Evolutionary conservation across 2,329 filamentous ascomycete species (phyloP).

Genomic region (Samsoniella hepiali): DNA sequence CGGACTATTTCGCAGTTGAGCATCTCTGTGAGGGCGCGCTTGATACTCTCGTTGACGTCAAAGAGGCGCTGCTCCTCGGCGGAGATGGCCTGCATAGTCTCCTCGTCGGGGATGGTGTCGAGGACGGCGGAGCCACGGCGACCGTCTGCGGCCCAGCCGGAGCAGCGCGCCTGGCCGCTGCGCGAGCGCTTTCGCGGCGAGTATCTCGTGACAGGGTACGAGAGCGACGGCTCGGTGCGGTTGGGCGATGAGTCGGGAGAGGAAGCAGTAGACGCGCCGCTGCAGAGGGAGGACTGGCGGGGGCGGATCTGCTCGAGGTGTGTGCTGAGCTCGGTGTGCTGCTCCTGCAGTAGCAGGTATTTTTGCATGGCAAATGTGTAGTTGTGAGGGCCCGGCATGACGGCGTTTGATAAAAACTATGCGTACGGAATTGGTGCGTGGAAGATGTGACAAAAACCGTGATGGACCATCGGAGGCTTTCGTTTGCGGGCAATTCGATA

Average conservation of each 20-base stretch:
- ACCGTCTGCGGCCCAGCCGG: slow-evolving; percentile 33
- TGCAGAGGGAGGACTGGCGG: slow-evolving; percentile 33
- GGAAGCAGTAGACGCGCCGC: slow-evolving; percentile 25
- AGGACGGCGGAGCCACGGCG: slow-evolving; percentile 27
- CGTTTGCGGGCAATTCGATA: background rate
- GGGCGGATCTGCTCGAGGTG: slow-evolving; percentile 51
- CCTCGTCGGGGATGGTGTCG: slow-evolving; percentile 46
- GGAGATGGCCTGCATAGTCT: slow-evolving; percentile 47
- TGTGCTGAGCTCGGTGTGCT: slow-evolving; percentile 51
- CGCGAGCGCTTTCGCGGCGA: slow-evolving; percentile 33
- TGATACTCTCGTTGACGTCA: slow-evolving; percentile 59
- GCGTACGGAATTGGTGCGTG: slow-evolving; percentile 24
- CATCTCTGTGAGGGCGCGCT: slow-evolving; percentile 58
- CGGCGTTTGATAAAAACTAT: slow-evolving; percentile 10
- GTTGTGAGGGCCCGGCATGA: slow-evolving; percentile 32
- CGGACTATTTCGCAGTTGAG: slow-evolving; percentile 58
- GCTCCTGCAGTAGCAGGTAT: slow-evolving; percentile 51
- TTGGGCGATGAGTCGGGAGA: slow-evolving; percentile 60
- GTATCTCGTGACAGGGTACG: slow-evolving; percentile 48
- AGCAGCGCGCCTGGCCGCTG: slow-evolving; percentile 31
- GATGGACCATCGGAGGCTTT: slow-evolving; percentile 33
- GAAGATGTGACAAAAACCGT: slow-evolving; percentile 28
- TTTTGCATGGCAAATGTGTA: slow-evolving; percentile 51
- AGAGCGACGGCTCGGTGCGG: slow-evolving; percentile 47
- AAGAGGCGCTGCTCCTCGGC: slow-evolving; percentile 52